Evolutionary conservation across 2,329 filamentous ascomycete genomes (phyloP).

Genomic region (Ceratocystis cacaofunesta): DNA sequence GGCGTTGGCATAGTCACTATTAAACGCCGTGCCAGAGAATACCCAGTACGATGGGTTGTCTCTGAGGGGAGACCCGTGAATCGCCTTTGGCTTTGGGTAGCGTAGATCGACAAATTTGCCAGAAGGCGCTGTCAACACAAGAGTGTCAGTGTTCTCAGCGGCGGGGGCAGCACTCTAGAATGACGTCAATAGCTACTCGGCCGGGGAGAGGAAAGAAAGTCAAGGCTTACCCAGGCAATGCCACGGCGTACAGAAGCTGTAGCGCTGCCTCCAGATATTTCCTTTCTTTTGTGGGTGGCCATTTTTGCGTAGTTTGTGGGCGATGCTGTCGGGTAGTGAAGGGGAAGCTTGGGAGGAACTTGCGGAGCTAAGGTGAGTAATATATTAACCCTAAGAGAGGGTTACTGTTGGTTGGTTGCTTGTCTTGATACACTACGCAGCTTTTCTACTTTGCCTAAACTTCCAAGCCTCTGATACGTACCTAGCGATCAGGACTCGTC

Average conservation of each 20-base stretch:
- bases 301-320: not conserved
- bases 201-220: no score
- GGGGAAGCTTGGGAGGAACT: not conserved
- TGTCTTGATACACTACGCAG: no score
- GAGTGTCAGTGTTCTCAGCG: constrained; percentile 26
- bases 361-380: not conserved
- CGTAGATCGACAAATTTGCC: constrained; percentile 48
- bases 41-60: constrained; percentile 10
- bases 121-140: constrained; percentile 47
- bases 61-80: not conserved
- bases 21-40: constrained; percentile 3
- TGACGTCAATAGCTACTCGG: not conserved
- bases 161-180: constrained; percentile 4
- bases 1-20: not conserved
- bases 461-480: no score
- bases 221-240: constrained; percentile 14
- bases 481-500: not conserved
- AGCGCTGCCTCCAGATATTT: constrained; percentile 6
- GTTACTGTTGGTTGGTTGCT: not conserved
- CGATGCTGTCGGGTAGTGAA: not conserved
- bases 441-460: no score
- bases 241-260: constrained; percentile 6
- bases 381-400: not conserved
- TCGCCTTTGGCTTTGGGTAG: constrained; percentile 22
- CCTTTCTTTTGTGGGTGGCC: not conserved